These are phyloP conservation scores for Penicillium brevicompactum DNA, from an alignment of 2,329 filamentous ascomycete species.

Conservation along the genomic window DNA sequence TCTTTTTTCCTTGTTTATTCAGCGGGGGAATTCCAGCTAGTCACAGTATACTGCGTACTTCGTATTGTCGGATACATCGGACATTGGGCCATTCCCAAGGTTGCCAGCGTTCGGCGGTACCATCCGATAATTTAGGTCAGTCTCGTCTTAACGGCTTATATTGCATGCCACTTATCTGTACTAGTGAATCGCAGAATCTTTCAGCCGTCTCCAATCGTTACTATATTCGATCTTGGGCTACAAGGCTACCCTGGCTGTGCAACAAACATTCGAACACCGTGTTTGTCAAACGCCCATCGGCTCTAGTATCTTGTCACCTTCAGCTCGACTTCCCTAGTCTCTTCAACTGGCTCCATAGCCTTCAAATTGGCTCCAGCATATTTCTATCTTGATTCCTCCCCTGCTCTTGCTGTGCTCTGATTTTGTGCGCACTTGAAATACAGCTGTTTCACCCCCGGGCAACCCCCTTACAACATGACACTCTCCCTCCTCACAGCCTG, in stretches of 20 bases:
- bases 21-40: no score
- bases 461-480: constrained; percentile 9
- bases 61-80: not conserved
- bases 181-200: not conserved
- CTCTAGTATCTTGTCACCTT: constrained; percentile 13
- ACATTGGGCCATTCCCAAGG: not conserved
- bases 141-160: constrained; percentile 6
- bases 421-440: constrained; percentile 7
- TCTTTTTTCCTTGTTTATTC: no score
- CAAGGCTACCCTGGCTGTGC: constrained; percentile 19
- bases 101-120: not conserved
- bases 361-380: constrained; percentile 3
- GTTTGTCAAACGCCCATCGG: constrained; percentile 11
- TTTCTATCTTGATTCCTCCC: not conserved
- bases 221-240: constrained; percentile 16
- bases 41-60: not conserved
- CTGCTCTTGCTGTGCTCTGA: not conserved
- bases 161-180: constrained; percentile 7
- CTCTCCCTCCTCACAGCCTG: not conserved
- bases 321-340: constrained; percentile 9
- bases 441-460: not conserved
- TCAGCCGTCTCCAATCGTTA: constrained; percentile 8
- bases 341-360: constrained; percentile 1
- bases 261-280: constrained; percentile 13
- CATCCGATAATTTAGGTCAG: constrained; percentile 4